phyloP scores from a whole-genome alignment of 2,329 filamentous ascomycete genomes.

The Alternaria gansuensis region DNA sequence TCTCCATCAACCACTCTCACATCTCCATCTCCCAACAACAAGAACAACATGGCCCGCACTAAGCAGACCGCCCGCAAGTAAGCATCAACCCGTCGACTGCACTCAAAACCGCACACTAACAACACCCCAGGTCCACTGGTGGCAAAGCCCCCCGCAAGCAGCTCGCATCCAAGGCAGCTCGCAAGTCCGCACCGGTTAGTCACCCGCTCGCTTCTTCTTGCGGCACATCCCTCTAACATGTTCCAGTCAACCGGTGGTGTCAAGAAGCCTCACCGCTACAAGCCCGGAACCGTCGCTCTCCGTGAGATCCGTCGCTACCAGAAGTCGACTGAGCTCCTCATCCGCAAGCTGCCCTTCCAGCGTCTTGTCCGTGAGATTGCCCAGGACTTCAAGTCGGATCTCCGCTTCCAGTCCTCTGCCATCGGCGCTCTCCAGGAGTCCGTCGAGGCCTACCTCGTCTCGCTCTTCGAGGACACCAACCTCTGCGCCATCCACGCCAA shows the following conservation, averaged over 20 bases:
- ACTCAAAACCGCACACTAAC: constrained; percentile 37
- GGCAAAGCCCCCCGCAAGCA: constrained; percentile 86
- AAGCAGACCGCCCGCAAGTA: constrained; percentile 62
- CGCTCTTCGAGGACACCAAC: constrained; percentile 96
- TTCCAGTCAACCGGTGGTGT: constrained; percentile 81
- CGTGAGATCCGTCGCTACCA: constrained; percentile 93
- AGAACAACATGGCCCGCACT: constrained; percentile 60
- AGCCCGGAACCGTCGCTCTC: constrained; percentile 77
- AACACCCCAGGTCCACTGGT: constrained; percentile 71
- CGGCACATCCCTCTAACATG: not conserved
- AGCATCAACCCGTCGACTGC: not conserved
- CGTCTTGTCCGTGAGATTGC: constrained; percentile 82
- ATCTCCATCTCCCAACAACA: constrained; percentile 37
- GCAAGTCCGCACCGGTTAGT: constrained; percentile 83
- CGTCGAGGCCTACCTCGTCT: constrained; percentile 93
- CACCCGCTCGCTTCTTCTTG: accelerated
- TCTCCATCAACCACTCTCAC: constrained; percentile 33
- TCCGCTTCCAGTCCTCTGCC: constrained; percentile 96
- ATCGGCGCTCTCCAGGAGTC: constrained; percentile 94
- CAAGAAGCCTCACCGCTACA: constrained; percentile 66
- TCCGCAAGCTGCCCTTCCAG: constrained; percentile 82
- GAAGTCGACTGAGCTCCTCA: constrained; percentile 84
- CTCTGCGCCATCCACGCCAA: constrained; percentile 97
- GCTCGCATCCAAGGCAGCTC: constrained; percentile 97
- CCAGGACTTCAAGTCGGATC: constrained; percentile 69